These are phyloP conservation scores for Lachnellula cervina DNA, from an alignment of 2,329 filamentous ascomycete genomes.

Conservation along the genomic window DNA sequence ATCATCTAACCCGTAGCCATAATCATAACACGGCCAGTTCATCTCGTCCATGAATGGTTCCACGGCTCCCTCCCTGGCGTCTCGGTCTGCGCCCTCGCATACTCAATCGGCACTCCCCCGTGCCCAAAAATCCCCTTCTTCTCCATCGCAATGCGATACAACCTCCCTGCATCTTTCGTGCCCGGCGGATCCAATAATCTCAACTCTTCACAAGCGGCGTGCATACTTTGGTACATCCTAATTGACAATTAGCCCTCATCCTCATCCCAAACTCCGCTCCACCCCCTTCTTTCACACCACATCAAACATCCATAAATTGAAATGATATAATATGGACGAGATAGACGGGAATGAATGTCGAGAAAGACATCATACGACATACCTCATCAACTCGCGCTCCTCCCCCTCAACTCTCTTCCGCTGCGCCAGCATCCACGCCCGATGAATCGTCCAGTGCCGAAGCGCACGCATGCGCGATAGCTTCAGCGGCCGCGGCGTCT, in stretches of 20 bases:
- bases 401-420: constrained; percentile 60
- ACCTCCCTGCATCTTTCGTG: constrained; percentile 56
- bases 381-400: constrained; percentile 68
- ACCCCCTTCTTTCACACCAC: too few relatives aligned
- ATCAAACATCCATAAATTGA: too few relatives aligned
- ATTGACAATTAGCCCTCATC: background rate
- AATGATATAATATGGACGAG: background rate
- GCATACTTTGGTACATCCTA: constrained; percentile 73
- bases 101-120: constrained; percentile 82
- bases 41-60: constrained; percentile 87
- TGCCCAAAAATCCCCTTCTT: constrained; percentile 78
- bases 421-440: constrained; percentile 82
- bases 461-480: constrained; percentile 84
- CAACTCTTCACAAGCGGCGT: constrained; percentile 79
- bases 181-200: constrained; percentile 52
- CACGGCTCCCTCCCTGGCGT: constrained; percentile 74
- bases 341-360: background rate
- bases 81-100: constrained; percentile 79
- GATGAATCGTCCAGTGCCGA: constrained; percentile 98
- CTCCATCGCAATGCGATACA: constrained; percentile 85
- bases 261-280: background rate
- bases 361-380: constrained; percentile 24
- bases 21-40: constrained; percentile 3
- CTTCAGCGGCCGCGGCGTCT: constrained; percentile 71
- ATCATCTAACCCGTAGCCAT: background rate